Conservation (phyloP, 768 basidiomycete species). For the Lactifluus hygrophoroides region DNA sequence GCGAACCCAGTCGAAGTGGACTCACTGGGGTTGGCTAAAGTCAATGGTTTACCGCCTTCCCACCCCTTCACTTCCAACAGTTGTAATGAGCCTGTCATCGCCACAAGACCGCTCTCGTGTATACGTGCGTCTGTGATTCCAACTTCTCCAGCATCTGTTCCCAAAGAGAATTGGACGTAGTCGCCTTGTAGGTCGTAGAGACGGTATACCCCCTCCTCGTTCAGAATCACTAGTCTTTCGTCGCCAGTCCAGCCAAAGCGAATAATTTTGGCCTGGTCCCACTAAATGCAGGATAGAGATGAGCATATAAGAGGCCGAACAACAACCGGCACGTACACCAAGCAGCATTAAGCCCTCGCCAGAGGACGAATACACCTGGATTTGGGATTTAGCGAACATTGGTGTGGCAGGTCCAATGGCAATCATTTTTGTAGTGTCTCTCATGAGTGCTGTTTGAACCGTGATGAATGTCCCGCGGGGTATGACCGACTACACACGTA, state of each 20-base stretch:
- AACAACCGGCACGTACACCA: constrained; percentile 50
- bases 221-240: constrained; percentile 74
- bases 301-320: background rate
- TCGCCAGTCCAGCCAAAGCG: constrained; percentile 80
- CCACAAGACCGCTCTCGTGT: constrained; percentile 82
- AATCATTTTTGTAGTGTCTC: constrained; percentile 74
- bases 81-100: constrained; percentile 64
- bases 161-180: constrained; percentile 80
- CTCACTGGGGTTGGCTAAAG: constrained; percentile 68
- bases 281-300: constrained; percentile 40
- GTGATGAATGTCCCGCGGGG: background rate
- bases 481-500: constrained; percentile 31
- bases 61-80: constrained; percentile 86
- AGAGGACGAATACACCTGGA: constrained; percentile 81
- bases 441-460: constrained; percentile 61
- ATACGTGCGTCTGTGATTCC: constrained; percentile 82
- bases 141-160: constrained; percentile 69
- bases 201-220: constrained; percentile 89
- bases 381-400: constrained; percentile 64
- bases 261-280: constrained; percentile 82
- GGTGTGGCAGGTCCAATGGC: constrained; percentile 53
- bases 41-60: constrained; percentile 67
- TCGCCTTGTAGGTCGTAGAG: constrained; percentile 82
- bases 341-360: constrained; percentile 62
- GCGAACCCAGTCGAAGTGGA: constrained; percentile 14